phyloP scores from a whole-genome alignment of 163 green algal species.

The Trebouxiophyceae sp. region DNA sequence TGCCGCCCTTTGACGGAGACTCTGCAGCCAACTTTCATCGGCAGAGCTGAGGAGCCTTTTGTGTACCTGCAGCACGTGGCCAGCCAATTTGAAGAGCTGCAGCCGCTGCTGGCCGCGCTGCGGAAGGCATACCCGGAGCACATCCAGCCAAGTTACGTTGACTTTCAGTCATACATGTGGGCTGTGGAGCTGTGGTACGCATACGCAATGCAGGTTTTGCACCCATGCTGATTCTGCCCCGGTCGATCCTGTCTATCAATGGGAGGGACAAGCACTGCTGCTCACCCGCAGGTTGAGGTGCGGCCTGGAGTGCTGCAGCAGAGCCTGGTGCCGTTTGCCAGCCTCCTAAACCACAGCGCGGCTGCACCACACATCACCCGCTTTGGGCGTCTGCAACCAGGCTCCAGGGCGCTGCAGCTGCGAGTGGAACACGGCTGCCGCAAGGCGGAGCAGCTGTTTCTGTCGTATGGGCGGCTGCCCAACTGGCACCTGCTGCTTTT shows the following conservation, averaged over 20 bases:
- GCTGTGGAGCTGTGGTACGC: conserved; percentile 29
- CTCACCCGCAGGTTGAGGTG: conserved; percentile 33
- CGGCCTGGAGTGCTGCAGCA: conserved; percentile 17
- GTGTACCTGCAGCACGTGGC: conserved; percentile 38
- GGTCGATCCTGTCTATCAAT: neutral
- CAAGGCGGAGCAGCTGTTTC: conserved; percentile 33
- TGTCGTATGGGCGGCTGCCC: conserved; percentile 58
- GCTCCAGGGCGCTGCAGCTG: neutral
- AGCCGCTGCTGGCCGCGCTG: conserved; percentile 24
- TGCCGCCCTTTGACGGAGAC: too few species aligned
- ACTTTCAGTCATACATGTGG: conserved; percentile 18
- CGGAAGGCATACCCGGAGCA: conserved; percentile 32
- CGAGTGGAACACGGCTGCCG: neutral
- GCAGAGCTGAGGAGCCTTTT: too few species aligned
- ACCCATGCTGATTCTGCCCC: neutral
- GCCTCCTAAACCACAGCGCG: conserved; percentile 54
- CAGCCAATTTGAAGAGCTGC: conserved; percentile 23
- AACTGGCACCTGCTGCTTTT: conserved; percentile 62
- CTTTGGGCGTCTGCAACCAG: conserved; percentile 37
- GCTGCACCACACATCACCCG: conserved; percentile 42
- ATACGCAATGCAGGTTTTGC: conserved; percentile 27
- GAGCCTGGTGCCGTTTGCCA: conserved; percentile 41
- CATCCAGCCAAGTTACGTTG: conserved; percentile 32
- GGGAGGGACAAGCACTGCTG: too few species aligned
- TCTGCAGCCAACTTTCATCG: too few species aligned